Conservation (phyloP, 202 grass and related monocot species). For the Carex sylvatica region DNA sequence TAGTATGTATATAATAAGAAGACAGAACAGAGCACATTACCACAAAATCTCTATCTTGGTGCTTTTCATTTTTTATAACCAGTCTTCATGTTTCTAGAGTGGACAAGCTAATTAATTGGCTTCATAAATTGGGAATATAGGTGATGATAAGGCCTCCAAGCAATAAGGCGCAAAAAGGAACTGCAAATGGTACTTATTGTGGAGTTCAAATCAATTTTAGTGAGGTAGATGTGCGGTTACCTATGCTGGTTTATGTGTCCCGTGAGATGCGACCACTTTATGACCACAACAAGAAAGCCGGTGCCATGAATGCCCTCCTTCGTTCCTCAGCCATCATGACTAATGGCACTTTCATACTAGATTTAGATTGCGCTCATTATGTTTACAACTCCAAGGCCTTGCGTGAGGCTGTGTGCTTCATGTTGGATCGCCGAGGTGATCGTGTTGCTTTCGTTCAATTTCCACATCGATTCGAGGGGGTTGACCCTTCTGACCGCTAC, state of each 20-base stretch:
- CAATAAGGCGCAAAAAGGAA: conserved; percentile 32
- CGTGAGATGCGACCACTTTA: conserved; percentile 55
- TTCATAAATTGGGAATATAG: conserved; percentile 26
- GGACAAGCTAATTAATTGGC: neutral
- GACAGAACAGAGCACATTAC: neutral
- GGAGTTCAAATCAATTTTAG: conserved; percentile 50
- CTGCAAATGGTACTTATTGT: conserved; percentile 9
- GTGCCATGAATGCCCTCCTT: conserved; percentile 76
- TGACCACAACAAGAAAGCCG: conserved; percentile 93
- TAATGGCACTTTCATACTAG: conserved; percentile 73
- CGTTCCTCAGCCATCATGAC: conserved; percentile 74
- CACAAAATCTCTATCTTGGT: neutral
- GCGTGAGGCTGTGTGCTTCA: conserved; percentile 59
- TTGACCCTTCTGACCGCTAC: conserved; percentile 81
- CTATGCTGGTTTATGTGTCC: conserved; percentile 80
- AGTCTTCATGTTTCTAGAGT: neutral
- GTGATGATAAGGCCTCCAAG: conserved; percentile 56
- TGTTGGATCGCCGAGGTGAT: conserved; percentile 62
- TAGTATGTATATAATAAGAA: neutral
- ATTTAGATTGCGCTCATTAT: conserved; percentile 84
- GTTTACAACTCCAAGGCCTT: conserved; percentile 67
- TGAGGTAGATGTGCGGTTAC: conserved; percentile 54
- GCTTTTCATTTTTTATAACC: neutral
- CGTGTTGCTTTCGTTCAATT: conserved; percentile 72
- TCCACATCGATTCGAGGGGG: conserved; percentile 72